Evolutionary conservation across 176 grass and related monocot genomes (phyloP).

Genomic region (Lolium rigidum): DNA sequence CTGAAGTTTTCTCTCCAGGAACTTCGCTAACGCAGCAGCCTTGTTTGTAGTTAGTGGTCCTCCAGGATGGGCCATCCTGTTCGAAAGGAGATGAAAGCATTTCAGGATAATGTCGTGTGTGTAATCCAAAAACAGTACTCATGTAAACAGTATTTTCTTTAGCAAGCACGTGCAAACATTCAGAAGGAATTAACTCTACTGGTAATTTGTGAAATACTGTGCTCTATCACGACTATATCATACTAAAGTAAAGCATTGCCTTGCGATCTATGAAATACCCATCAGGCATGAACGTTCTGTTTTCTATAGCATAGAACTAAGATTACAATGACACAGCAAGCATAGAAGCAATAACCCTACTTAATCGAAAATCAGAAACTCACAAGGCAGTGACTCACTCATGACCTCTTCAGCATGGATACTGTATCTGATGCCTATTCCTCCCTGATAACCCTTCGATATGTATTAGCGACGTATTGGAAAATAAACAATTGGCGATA

Average conservation of each 20-base stretch:
- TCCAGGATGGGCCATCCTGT: slow-evolving; percentile 87
- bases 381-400: neutral
- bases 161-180: neutral
- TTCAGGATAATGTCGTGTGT: neutral
- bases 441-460: too few relatives aligned
- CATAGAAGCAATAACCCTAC: neutral
- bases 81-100: slow-evolving; percentile 38
- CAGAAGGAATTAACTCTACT: too few relatives aligned
- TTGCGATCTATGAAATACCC: neutral
- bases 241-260: neutral
- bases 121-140: neutral
- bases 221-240: neutral
- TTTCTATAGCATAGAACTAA: neutral
- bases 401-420: too few relatives aligned
- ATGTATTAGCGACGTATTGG: too few relatives aligned
- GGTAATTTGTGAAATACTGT: too few relatives aligned
- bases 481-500: too few relatives aligned
- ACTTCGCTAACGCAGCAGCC: slow-evolving; percentile 96
- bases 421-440: too few relatives aligned
- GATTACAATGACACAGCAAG: neutral
- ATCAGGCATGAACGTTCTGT: neutral
- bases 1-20: slow-evolving; percentile 97
- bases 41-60: slow-evolving; percentile 95
- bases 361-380: neutral
- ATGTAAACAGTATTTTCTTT: slow-evolving; percentile 9